phyloP scores from a whole-genome alignment of 768 basidiomycete species.

The Strobilomyces echinocephalus region DNA sequence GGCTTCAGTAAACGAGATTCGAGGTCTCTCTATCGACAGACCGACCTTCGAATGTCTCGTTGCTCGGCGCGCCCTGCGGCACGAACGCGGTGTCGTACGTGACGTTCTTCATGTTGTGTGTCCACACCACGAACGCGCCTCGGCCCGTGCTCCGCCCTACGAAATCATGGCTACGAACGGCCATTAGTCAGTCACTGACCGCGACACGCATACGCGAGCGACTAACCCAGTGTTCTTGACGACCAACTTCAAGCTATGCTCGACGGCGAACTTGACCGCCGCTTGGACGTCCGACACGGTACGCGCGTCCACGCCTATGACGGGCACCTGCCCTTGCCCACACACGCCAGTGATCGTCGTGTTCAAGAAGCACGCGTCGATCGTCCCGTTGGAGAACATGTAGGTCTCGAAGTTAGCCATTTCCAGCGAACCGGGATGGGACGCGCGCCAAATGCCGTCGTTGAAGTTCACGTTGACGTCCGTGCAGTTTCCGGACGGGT shows the following conservation, averaged over 20 bases:
- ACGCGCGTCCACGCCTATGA: slow-evolving; percentile 21
- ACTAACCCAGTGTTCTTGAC: slow-evolving; percentile 24
- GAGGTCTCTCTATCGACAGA: not conserved
- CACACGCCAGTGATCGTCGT: slow-evolving; percentile 24
- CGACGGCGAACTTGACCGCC: slow-evolving; percentile 18
- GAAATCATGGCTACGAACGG: slow-evolving; percentile 30
- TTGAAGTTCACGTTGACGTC: slow-evolving; percentile 24
- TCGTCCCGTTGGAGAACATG: slow-evolving; percentile 40
- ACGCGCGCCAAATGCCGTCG: slow-evolving; percentile 39
- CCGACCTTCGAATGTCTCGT: slow-evolving; percentile 2
- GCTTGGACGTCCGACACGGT: slow-evolving; percentile 17
- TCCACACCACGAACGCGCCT: slow-evolving; percentile 38
- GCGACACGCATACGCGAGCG: not conserved
- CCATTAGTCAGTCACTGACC: not conserved
- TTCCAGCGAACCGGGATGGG: slow-evolving; percentile 39
- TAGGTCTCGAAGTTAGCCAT: slow-evolving; percentile 30
- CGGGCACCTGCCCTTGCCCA: slow-evolving; percentile 18
- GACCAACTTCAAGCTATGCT: slow-evolving; percentile 15
- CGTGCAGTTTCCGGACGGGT: slow-evolving; percentile 38
- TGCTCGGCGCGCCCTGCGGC: slow-evolving; percentile 29
- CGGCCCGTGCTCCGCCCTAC: slow-evolving; percentile 37
- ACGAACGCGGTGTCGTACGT: slow-evolving; percentile 19
- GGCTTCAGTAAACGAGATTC: not conserved
- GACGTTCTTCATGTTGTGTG: slow-evolving; percentile 27
- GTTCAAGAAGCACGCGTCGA: slow-evolving; percentile 35